Percentiles rank a stretch among this genome's conserved stretches.
phyloP scores from a whole-genome alignment of 305 asterid genomes.

The Rubia occidens region DNA sequence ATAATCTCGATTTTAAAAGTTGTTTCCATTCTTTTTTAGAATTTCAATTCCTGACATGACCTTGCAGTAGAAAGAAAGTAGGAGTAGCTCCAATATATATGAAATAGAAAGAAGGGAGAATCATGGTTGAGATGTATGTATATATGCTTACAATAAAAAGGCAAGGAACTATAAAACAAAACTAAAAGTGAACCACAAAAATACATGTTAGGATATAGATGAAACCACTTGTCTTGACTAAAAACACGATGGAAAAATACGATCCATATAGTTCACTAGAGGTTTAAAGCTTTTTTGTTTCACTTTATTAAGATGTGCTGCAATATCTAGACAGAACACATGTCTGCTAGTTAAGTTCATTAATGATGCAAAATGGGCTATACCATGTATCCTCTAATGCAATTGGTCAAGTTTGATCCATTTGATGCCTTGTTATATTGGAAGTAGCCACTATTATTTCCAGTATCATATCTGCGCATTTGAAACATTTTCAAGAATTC shows the following conservation, averaged over 20 bases:
- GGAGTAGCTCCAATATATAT: neutral
- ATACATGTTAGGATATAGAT: neutral
- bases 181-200: neutral
- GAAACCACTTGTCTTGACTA: neutral
- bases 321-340: neutral
- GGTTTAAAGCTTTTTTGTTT: neutral
- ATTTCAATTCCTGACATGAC: neutral
- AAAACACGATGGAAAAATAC: neutral
- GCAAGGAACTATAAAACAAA: too few relatives aligned
- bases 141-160: neutral
- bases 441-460: neutral
- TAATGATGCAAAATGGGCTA: neutral
- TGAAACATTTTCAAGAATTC: neutral
- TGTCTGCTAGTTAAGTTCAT: neutral
- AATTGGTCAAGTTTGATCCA: neutral
- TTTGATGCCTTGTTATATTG: neutral
- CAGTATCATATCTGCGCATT: neutral
- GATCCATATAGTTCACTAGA: neutral
- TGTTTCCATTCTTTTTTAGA: neutral
- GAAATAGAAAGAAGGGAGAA: neutral
- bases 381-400: neutral
- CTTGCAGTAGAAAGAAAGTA: neutral
- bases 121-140: neutral
- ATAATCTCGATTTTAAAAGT: too few relatives aligned
- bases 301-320: neutral